phyloP scores from a whole-genome alignment of 306 rosid species.

The Rosa multiflora region DNA sequence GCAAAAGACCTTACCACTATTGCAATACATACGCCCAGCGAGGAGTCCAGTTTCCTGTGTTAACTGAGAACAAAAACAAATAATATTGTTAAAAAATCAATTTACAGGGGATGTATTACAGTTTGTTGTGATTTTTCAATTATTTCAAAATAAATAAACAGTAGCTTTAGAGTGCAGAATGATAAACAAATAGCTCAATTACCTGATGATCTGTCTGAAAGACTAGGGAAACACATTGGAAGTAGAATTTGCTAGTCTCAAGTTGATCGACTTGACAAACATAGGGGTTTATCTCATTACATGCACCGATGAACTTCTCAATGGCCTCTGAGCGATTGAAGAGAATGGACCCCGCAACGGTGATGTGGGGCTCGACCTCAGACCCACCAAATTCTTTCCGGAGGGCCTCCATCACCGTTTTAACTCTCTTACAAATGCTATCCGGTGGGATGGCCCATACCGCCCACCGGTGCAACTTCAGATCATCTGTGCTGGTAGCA shows the following conservation, averaged over 20 bases:
- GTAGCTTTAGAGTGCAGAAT: background rate
- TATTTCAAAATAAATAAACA: too few relatives aligned
- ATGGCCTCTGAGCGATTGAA: background rate
- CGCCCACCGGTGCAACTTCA: conserved; percentile 34
- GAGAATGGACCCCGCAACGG: conserved; percentile 69
- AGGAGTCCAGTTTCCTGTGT: background rate
- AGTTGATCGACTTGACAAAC: background rate
- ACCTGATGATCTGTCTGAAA: background rate
- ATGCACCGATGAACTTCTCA: background rate
- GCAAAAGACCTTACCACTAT: background rate
- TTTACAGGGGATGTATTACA: background rate
- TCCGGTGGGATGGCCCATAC: conserved; percentile 84
- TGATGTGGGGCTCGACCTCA: conserved; percentile 66
- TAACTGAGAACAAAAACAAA: background rate
- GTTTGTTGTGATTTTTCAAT: background rate
- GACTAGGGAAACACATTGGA: conserved; percentile 2
- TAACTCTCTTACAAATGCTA: conserved; percentile 34
- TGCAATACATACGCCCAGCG: background rate
- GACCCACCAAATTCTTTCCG: conserved; percentile 73
- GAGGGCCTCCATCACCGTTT: conserved; percentile 51
- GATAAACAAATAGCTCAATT: background rate
- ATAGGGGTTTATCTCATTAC: background rate
- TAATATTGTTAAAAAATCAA: background rate
- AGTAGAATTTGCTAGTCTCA: background rate
- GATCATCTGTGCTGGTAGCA: background rate